Percentiles rank a stretch among this genome's conserved stretches.
phyloP scores from a whole-genome alignment of 805 yeast species.

The Starmerella powellii region DNA sequence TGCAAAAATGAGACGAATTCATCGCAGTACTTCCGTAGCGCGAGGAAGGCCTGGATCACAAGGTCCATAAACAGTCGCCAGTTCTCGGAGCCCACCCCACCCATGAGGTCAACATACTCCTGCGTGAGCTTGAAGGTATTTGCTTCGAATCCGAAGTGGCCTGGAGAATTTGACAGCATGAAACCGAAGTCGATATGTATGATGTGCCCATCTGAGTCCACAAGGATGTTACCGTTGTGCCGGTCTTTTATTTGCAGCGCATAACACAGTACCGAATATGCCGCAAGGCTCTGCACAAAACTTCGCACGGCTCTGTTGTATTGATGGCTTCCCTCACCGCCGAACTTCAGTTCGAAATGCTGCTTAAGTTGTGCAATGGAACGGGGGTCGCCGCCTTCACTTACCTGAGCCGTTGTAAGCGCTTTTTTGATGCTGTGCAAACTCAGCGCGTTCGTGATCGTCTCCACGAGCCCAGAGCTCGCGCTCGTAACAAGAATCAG shows the following conservation, averaged over 20 bases:
- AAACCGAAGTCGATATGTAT: conserved; percentile 89
- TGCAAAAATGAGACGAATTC: conserved; percentile 75
- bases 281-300: conserved; percentile 80
- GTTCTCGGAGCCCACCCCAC: conserved; percentile 55
- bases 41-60: conserved; percentile 61
- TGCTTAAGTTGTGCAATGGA: conserved; percentile 61
- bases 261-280: conserved; percentile 83
- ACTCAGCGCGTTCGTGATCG: conserved; percentile 88
- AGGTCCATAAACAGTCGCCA: conserved; percentile 50
- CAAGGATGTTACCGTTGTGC: conserved; percentile 96
- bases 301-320: conserved; percentile 70
- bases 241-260: conserved; percentile 90
- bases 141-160: conserved; percentile 93
- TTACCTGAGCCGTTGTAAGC: conserved; percentile 51
- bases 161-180: conserved; percentile 85
- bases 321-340: conserved; percentile 39
- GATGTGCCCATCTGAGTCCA: conserved; percentile 89
- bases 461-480: conserved; percentile 84
- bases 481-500: conserved; percentile 83
- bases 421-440: conserved; percentile 92
- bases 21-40: conserved; percentile 60
- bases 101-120: conserved; percentile 81
- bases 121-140: conserved; percentile 89
- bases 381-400: conserved; percentile 46
- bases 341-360: conserved; percentile 68